A percentile compares a stretch with the other conserved stretches of the same genome.
These are phyloP conservation scores for Beauveria sp. DNA, from an alignment of 2,329 filamentous ascomycete genomes.

Conservation along the genomic window DNA sequence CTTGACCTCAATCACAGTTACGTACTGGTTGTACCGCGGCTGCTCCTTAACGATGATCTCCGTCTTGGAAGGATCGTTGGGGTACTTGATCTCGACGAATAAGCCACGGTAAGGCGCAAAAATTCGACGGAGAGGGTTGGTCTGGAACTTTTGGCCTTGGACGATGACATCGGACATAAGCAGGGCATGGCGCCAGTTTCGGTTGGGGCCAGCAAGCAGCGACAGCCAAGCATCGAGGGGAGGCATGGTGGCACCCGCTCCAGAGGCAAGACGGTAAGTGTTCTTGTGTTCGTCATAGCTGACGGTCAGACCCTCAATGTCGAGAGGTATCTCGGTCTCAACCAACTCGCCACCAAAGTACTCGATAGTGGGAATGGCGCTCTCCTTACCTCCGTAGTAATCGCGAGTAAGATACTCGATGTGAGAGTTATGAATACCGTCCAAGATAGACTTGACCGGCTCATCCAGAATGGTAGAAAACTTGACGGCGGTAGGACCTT, in stretches of 20 bases:
- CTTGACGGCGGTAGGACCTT: conserved; percentile 86
- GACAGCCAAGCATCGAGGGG: conserved; percentile 78
- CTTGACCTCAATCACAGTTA: conserved; percentile 82
- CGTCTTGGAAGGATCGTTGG: conserved; percentile 76
- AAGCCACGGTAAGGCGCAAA: conserved; percentile 81
- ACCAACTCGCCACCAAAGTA: conserved; percentile 91
- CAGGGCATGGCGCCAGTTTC: conserved; percentile 91
- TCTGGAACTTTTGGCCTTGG: conserved; percentile 94
- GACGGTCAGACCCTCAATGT: conserved; percentile 80
- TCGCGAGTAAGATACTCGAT: conserved; percentile 74
- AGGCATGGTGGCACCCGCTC: conserved; percentile 67
- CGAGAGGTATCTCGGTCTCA: conserved; percentile 61
- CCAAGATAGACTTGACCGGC: conserved; percentile 89
- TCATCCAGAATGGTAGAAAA: conserved; percentile 88
- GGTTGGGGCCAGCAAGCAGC: conserved; percentile 74
- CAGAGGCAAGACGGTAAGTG: conserved; percentile 73
- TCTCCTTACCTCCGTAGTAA: conserved; percentile 66
- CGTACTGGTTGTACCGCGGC: conserved; percentile 74
- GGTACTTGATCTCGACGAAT: conserved; percentile 78
- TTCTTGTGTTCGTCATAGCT: conserved; percentile 71
- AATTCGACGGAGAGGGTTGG: conserved; percentile 88
- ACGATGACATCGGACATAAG: conserved; percentile 91
- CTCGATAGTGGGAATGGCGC: conserved; percentile 74
- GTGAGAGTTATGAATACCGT: conserved; percentile 81
- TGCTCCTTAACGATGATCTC: conserved; percentile 83